Conservation (phyloP, 2,329 filamentous ascomycete genomes). For the Coniosporium tulheliwenetii region DNA sequence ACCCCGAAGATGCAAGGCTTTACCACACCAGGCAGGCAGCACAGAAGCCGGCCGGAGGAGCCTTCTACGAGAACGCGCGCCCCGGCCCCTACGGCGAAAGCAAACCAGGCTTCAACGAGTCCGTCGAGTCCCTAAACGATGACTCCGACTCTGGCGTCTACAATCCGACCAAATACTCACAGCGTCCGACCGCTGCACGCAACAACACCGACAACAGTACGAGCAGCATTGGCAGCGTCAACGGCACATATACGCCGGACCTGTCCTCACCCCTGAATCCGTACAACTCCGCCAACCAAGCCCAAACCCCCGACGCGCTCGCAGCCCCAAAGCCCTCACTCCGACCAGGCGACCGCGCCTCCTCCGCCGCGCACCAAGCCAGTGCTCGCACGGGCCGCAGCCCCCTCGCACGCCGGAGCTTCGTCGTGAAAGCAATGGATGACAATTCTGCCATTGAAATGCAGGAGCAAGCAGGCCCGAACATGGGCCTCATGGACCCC, state of each 20-base stretch:
- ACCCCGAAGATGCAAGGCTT: conserved; percentile 58
- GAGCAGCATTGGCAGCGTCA: conserved; percentile 1
- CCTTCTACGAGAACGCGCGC: conserved; percentile 20
- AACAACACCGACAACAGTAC: not conserved
- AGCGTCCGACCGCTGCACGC: not conserved
- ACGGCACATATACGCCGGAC: conserved; percentile 2
- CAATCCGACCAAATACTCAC: conserved; percentile 1
- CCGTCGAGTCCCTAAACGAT: conserved; percentile 2
- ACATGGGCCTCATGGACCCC: conserved; percentile 3
- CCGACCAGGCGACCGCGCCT: not conserved
- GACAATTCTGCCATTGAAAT: conserved; percentile 18
- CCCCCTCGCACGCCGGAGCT: conserved; percentile 29
- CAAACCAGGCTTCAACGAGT: conserved; percentile 2
- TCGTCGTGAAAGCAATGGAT: conserved; percentile 17
- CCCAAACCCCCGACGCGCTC: not conserved
- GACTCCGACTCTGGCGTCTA: conserved; percentile 1
- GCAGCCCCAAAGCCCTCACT: conserved; percentile 4
- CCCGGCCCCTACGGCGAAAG: not conserved
- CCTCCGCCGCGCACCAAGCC: not conserved
- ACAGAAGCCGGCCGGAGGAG: conserved; percentile 28
- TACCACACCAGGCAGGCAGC: conserved; percentile 50
- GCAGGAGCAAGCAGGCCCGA: conserved; percentile 10
- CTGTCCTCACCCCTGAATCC: not conserved
- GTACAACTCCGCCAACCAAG: no score
- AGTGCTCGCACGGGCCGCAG: conserved; percentile 20